Evolutionary conservation across 805 yeast species (phyloP).

Genomic region (Kodamaea hsintzibuensis): DNA sequence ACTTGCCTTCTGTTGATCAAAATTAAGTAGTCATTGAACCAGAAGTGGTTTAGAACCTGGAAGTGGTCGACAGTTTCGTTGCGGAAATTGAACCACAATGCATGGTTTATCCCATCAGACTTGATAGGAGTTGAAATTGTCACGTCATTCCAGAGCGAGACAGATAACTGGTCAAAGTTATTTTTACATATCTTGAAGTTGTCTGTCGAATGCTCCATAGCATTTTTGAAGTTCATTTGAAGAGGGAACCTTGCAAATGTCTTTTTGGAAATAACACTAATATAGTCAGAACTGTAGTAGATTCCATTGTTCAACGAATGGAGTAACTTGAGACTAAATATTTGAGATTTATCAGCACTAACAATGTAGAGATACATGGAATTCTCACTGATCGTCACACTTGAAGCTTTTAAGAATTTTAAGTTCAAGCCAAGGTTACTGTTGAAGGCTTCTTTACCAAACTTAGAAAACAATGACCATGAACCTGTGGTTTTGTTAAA

Average conservation of each 20-base stretch:
- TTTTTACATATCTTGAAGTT: constrained; percentile 24
- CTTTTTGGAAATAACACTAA: constrained; percentile 22
- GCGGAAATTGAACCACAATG: constrained; percentile 41
- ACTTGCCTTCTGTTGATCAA: constrained; percentile 28
- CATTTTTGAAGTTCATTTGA: constrained; percentile 29
- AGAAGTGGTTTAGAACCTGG: constrained; percentile 36
- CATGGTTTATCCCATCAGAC: constrained; percentile 28
- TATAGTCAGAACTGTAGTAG: constrained; percentile 27
- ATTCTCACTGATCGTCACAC: constrained; percentile 27
- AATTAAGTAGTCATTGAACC: constrained; percentile 36
- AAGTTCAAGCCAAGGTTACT: constrained; percentile 13
- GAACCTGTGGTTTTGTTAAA: constrained; percentile 19
- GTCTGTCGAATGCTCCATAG: constrained; percentile 22
- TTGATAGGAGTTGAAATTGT: constrained; percentile 32
- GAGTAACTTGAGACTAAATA: constrained; percentile 26
- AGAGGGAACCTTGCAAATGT: constrained; percentile 30
- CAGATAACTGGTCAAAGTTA: constrained; percentile 25
- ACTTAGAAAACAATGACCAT: constrained; percentile 37
- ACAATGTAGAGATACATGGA: constrained; percentile 20
- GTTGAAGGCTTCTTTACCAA: constrained; percentile 33
- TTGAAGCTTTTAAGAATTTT: constrained; percentile 28
- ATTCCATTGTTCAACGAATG: constrained; percentile 13
- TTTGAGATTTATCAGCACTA: constrained; percentile 15
- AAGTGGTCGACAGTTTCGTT: constrained; percentile 33
- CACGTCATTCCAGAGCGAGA: constrained; percentile 29